Conservation (phyloP, 352 stramenopile genomes). For the Aphanomyces invadans region DNA sequence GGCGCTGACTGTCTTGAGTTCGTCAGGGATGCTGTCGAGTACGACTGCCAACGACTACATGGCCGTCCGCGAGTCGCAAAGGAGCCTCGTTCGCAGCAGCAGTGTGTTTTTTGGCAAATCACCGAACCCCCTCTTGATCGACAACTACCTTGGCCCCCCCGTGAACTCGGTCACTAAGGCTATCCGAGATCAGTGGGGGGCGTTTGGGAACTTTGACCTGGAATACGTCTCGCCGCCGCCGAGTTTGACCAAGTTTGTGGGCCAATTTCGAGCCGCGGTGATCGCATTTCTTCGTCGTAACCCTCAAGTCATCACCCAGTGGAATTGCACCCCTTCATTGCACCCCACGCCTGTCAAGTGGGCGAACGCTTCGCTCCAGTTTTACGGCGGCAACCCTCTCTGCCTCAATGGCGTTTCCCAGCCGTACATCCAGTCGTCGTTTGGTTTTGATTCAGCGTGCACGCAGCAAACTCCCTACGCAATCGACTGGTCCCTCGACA, state of each 20-base stretch:
- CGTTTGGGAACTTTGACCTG: conserved; percentile 13
- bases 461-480: background rate
- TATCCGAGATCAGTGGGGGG: background rate
- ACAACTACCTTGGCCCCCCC: background rate
- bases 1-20: background rate
- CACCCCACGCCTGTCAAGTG: conserved; percentile 4
- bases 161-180: background rate
- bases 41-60: background rate
- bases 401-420: background rate
- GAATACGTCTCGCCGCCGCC: background rate
- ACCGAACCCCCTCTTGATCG: background rate
- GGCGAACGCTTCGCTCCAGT: background rate
- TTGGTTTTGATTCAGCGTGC: conserved; percentile 20
- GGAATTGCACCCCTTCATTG: background rate
- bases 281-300: background rate
- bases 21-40: background rate
- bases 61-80: background rate
- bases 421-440: conserved; percentile 3
- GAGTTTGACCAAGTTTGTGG: background rate
- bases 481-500: background rate
- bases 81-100: background rate
- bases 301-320: background rate
- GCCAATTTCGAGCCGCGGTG: background rate
- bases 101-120: background rate
- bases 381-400: conserved; percentile 9